Evolutionary conservation across 2,329 filamentous ascomycete species (phyloP), one percentile per base, ranked within the genome.

Genomic region (Biscogniauxia sp.): DNA sequence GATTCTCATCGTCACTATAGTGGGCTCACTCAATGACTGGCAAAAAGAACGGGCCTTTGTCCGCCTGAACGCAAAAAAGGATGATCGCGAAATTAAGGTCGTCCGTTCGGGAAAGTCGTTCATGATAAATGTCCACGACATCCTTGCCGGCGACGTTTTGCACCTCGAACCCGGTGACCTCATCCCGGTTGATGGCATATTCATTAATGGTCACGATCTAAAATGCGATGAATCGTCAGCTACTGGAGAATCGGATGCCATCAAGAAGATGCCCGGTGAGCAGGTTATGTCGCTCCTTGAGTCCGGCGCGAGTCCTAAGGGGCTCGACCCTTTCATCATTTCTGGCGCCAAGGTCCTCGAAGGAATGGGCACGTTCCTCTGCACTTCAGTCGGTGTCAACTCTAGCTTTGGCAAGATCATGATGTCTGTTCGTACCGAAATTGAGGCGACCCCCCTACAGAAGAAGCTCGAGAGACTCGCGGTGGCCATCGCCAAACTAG

Each of bases 181-280:
- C 53, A 80, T 89, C 53, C 86, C 88, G 0, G 87, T 85, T 2
- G 88, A 91, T 68, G 88, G 88, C 1, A 78, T 90, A 51, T 81
- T 89, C 60, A 85, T 90, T 63, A 76, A 79, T 11, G 87, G 87
- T 1, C 84, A 89, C 64, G 85, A 84, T 50, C 75, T 90, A 62
- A 87, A 86, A 69, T 90, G 87, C 66, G 88, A 90, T 67, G 88
- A 91, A 72, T 89, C 87, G 7, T 88, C 86, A 5, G 84, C 86
- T 1, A 91, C 88, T 13, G 88, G 88, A 58, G 88, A 91, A 75
- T 89, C 87, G 1, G 86, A 90, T 66, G 82, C 85, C 53, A 84
- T 90, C 76, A 87, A 85, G 73, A 90, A 90, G 75, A 85, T 80
- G 0, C 73, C 78, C 3, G 85, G 80, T 5, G 78, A 85, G 19